Evolutionary conservation across 2,329 filamentous ascomycete species (phyloP).

Genomic region (Macroventuria anomochaeta): DNA sequence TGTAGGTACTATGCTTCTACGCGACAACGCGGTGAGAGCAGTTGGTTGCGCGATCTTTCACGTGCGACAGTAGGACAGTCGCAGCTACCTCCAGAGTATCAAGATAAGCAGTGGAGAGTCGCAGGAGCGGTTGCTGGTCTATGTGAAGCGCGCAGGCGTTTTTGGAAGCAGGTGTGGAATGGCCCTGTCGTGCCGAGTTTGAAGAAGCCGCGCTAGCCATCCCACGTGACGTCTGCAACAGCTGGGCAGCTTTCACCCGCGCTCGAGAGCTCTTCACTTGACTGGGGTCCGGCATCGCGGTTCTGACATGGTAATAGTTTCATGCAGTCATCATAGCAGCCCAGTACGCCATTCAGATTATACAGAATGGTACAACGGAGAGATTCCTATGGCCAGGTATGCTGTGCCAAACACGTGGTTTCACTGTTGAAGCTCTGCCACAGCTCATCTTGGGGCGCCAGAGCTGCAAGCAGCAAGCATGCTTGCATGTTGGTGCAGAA

Average conservation of each 20-base stretch:
- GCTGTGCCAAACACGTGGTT: too few species aligned
- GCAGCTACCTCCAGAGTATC: slow-evolving; percentile 28
- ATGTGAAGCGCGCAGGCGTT: slow-evolving; percentile 29
- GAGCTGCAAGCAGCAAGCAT: background rate
- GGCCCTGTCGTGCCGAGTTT: slow-evolving; percentile 22
- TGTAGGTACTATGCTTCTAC: slow-evolving; percentile 30
- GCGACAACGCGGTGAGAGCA: slow-evolving; percentile 31
- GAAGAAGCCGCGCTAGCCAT: slow-evolving; percentile 6
- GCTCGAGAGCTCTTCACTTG: background rate
- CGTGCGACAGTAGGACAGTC: slow-evolving; percentile 22
- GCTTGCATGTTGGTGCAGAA: background rate
- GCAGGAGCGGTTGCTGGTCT: slow-evolving; percentile 28
- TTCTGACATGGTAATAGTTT: background rate
- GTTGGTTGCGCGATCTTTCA: slow-evolving; percentile 28
- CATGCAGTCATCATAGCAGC: background rate
- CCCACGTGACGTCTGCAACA: slow-evolving; percentile 26
- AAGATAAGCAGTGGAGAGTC: slow-evolving; percentile 29
- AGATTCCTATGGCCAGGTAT: too few species aligned
- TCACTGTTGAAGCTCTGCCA: too few species aligned
- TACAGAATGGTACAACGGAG: too few species aligned
- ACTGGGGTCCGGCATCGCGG: background rate
- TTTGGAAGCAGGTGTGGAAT: slow-evolving; percentile 21
- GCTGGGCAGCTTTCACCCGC: background rate
- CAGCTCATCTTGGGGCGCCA: too few species aligned
- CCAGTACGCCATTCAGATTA: too few species aligned